These are phyloP conservation scores for Neurospora africana DNA, from an alignment of 495 filamentous ascomycete species.

Conservation along the genomic window DNA sequence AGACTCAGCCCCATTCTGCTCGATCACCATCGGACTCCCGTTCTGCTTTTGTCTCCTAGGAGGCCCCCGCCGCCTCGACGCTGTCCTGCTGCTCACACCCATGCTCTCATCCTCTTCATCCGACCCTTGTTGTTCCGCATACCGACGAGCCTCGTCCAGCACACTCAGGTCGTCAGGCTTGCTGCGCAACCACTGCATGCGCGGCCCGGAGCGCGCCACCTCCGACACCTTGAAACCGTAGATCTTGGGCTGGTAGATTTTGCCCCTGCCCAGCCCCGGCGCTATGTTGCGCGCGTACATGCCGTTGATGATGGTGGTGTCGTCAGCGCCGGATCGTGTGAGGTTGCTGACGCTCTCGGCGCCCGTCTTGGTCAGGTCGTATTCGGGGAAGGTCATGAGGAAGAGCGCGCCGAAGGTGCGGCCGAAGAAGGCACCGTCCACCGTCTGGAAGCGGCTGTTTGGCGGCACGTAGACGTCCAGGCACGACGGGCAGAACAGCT, in stretches of 20 bases:
- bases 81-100: conserved; percentile 27
- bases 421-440: conserved; percentile 98
- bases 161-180: conserved; percentile 69
- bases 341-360: conserved; percentile 34
- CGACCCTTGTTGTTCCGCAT: conserved; percentile 36
- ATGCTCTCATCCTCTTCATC: conserved; percentile 38
- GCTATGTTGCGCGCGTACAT: conserved; percentile 72
- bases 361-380: conserved; percentile 58
- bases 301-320: conserved; percentile 63
- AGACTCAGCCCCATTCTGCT: conserved; percentile 38
- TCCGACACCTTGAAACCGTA: conserved; percentile 95
- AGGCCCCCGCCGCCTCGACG: conserved; percentile 26
- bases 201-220: conserved; percentile 69
- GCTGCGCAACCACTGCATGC: conserved; percentile 92
- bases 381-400: conserved; percentile 95
- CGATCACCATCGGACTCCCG: conserved; percentile 44
- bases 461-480: conserved; percentile 95
- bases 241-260: conserved; percentile 88
- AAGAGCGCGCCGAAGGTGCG: conserved; percentile 89
- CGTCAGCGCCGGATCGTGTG: conserved; percentile 27
- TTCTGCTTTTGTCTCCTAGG: conserved; percentile 24
- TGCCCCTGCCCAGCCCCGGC: conserved; percentile 71
- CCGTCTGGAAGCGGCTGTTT: conserved; percentile 92
- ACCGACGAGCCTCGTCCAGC: conserved; percentile 65
- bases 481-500: conserved; percentile 94